phyloP scores from a whole-genome alignment of 306 rosid species.

The Acacia melanoxylon region DNA sequence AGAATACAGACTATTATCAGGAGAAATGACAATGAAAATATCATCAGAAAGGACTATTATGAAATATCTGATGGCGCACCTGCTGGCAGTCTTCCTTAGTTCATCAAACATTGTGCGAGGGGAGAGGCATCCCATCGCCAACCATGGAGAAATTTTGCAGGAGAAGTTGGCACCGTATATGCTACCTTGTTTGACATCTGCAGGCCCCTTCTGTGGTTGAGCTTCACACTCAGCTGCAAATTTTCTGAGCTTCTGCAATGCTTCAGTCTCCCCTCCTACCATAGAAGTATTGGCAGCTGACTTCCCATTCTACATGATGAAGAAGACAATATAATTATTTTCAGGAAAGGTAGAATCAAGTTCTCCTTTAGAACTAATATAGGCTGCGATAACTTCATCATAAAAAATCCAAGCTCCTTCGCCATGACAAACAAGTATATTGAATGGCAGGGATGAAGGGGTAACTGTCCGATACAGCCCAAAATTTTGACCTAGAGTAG shows the following conservation, averaged over 20 bases:
- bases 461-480: not conserved
- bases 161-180: slow-evolving; percentile 94
- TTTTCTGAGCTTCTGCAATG: slow-evolving; percentile 69
- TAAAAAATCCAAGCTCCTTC: not conserved
- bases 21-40: not conserved
- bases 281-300: slow-evolving; percentile 54
- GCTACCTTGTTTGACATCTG: slow-evolving; percentile 59
- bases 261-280: slow-evolving; percentile 97
- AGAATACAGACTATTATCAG: slow-evolving; percentile 6
- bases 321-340: slow-evolving; percentile 30
- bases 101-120: slow-evolving; percentile 87
- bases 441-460: not conserved
- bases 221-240: slow-evolving; percentile 87
- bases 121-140: slow-evolving; percentile 94
- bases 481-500: not conserved
- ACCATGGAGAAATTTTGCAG: slow-evolving; percentile 97
- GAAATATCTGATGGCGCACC: slow-evolving; percentile 40
- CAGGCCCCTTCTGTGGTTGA: slow-evolving; percentile 65
- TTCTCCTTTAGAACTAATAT: not conserved
- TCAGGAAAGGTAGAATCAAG: slow-evolving; percentile 20
- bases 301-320: slow-evolving; percentile 67
- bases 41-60: slow-evolving; percentile 18
- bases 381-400: not conserved
- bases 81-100: slow-evolving; percentile 71
- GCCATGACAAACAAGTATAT: not conserved